Base-by-base conservation (phyloP, 208 protist genomes). In the Crithidia fasciculata region DNA sequence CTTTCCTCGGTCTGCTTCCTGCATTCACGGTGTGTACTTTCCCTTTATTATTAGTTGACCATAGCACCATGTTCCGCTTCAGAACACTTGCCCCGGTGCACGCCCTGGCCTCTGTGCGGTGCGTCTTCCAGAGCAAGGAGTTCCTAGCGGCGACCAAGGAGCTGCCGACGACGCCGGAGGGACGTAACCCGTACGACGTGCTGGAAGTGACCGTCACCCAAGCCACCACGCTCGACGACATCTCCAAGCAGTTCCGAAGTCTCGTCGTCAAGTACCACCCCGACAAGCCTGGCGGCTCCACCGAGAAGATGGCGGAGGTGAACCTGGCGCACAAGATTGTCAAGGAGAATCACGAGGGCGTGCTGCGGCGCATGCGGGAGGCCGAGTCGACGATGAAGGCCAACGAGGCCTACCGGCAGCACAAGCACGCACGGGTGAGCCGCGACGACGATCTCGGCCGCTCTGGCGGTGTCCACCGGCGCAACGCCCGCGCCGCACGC, bases 151-250 rank as follows among this genome's bases (percentile, higher is more conserved):
- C 90, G 2, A 92, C 83, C 58, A 83, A 86, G 52, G 89, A 94
- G 39, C 52, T 97, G 53, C 94, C 94, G 16, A 89, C 66, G 4
- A 97, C 94, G 37, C 91, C 91, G 10, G 83, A 84, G 39, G 94
- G 94, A 41, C 78, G 84, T 39, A 97, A 97, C 74, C 94, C 94
- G 13, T 97, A 97, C 71, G 90, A 95, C 76, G 91, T 97, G 47
- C 85, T 97, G 39, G 87, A 97, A 68, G 72, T 97, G 19, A 90
- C 88, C 15, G 81, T 95, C 8, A 92, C 85, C 2, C 80, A 75
- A 16, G 69, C 85, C 49, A 92, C 90, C 28, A 88, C 85, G n/a
- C 40, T 95, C 2, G 89, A 95, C 40, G 90, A 96, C 43, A 78
- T 97, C 18, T 91, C 91, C 44, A 96, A 95, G 73, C 90, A 95